Evolutionary conservation across 345 rosid genomes (phyloP), one percentile per base, ranked within the genome.

Genomic region (Abelmoschus esculentus): DNA sequence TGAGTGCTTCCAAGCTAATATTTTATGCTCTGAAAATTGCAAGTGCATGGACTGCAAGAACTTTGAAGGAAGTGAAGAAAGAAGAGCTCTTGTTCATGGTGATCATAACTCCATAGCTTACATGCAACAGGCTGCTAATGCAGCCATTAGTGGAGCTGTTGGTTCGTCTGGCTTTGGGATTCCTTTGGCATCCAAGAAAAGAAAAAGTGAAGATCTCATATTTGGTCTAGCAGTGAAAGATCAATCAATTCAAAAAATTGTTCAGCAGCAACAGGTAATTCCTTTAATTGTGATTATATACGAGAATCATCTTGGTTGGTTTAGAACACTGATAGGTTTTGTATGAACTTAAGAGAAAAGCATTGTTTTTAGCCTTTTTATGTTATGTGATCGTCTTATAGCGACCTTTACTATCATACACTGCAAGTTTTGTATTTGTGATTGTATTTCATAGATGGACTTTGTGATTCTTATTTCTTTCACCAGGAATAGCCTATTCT

Each of bases 1-100:
- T 49, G 98, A 89, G 76, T 90, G 98, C 82, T 93, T 83, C 80
- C 93, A 93, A 74, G 97, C 92, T 13, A 81, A 84, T 72, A 77
- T 90, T 75, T 70, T 85, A 29, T 93, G 98, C 80, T 93, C 96
- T 36, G 98, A 93, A 47, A 93, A 85, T 77, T 90, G 97, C 74
- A 85, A 70, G 83, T 93, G n/a, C 72, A 72, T 83, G 80, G 96
- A 90, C 66, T 89, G 97, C 82, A 89, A 88, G 73, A 93, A 93
- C 75, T 85, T 76, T 17, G 87, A 90, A 74, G 97, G 87, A 74
- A 89, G 89, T 70, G 85, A 87, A 75, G 96, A 87, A 67, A 81
- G 89, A 74, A 74, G 65, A 66, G 75, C 86, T 66, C 79, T 87
- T 34, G 72, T 80, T 73, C 85, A 67, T 65, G 87, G 86, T 49